Evolutionary conservation across 306 rosid genomes (phyloP).

Genomic region (Malus sieversii): DNA sequence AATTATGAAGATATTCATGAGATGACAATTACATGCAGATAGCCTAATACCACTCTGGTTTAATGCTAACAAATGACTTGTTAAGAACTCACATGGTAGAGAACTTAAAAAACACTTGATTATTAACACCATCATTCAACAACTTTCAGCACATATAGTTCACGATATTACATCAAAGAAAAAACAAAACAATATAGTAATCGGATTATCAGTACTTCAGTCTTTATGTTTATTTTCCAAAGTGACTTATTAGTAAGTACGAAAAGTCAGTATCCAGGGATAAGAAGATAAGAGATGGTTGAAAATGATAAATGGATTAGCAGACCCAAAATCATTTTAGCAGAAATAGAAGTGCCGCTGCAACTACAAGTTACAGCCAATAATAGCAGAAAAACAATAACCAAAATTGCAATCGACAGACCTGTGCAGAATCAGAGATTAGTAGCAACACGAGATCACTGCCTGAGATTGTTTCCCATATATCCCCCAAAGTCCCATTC

Average conservation of each 20-base stretch:
- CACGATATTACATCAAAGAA: not conserved
- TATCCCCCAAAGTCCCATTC: slow-evolving; percentile 89
- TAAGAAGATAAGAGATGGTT: not conserved
- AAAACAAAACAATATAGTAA: not conserved
- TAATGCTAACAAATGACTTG: too few species aligned
- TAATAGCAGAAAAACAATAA: not conserved
- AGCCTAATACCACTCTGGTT: too few species aligned
- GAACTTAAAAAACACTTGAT: too few species aligned
- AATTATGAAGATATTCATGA: too few species aligned
- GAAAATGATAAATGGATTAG: not conserved
- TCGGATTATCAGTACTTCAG: not conserved
- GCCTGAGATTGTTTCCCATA: slow-evolving; percentile 70
- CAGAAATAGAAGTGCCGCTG: not conserved
- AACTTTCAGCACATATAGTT: not conserved
- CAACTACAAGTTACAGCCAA: not conserved
- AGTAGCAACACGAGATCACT: slow-evolving; percentile 91
- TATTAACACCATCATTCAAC: too few species aligned
- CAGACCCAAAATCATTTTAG: not conserved
- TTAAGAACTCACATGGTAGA: too few species aligned
- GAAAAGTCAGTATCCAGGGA: not conserved
- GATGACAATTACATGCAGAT: too few species aligned
- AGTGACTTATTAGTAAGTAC: not conserved
- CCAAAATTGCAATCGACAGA: slow-evolving; percentile 17
- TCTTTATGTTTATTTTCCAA: not conserved
- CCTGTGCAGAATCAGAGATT: slow-evolving; percentile 98